Percentiles rank a stretch among this genome's conserved stretches.
phyloP scores from a whole-genome alignment of 2,329 filamentous ascomycete species.

The Allantophomopsis cytisporea region DNA sequence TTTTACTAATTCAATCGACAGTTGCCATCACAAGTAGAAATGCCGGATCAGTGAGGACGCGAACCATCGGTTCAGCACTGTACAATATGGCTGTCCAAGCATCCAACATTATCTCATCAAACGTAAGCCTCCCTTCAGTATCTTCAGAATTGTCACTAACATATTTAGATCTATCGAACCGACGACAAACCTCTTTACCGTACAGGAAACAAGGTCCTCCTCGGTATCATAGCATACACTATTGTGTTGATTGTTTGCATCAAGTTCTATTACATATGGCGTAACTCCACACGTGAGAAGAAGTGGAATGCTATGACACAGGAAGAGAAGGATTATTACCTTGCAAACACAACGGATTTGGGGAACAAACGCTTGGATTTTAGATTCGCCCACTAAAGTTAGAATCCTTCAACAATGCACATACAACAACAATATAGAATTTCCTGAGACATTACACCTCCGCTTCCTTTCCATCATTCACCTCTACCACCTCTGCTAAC shows the following conservation, averaged over 20 bases:
- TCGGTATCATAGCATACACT: constrained; percentile 31
- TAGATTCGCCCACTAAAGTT: constrained; percentile 18
- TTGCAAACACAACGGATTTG: constrained; percentile 20
- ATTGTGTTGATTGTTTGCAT: constrained; percentile 27
- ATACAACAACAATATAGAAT: no score
- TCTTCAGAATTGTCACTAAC: no score
- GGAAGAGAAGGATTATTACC: constrained; percentile 29
- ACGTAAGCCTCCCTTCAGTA: not conserved
- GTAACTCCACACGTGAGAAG: constrained; percentile 25
- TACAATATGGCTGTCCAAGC: constrained; percentile 40
- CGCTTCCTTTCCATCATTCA: not conserved
- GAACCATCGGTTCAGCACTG: constrained; percentile 43
- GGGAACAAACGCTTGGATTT: constrained; percentile 25
- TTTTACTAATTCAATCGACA: not conserved
- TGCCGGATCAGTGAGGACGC: constrained; percentile 34
- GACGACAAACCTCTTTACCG: constrained; percentile 35
- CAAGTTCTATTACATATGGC: constrained; percentile 31
- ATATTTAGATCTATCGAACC: constrained; percentile 24
- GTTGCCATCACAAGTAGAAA: constrained; percentile 22
- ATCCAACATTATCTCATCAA: constrained; percentile 7
- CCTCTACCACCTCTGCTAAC: not conserved
- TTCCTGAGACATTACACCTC: no score
- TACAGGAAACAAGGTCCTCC: constrained; percentile 37
- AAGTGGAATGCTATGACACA: constrained; percentile 29
- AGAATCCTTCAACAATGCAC: no score